These are phyloP conservation scores for Saitoella complicata DNA, from an alignment of 805 yeast genomes.

Conservation along the genomic window DNA sequence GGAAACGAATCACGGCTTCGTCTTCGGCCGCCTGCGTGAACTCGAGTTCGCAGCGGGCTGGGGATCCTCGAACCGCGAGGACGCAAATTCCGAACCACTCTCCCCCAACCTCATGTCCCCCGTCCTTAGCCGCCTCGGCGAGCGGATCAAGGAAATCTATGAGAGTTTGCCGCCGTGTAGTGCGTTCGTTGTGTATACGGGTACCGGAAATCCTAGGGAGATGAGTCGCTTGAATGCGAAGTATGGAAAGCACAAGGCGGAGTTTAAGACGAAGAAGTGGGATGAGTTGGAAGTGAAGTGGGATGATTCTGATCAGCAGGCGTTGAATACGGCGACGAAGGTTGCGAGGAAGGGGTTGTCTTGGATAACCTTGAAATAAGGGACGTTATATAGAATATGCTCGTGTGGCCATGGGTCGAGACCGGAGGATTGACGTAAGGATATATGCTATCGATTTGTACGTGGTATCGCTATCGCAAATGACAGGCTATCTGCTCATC, in stretches of 20 bases:
- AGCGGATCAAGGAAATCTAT: conserved; percentile 34
- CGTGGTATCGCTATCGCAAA: background rate
- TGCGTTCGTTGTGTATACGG: conserved; percentile 43
- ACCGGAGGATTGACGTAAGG: too few species aligned
- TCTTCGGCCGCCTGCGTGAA: conserved; percentile 42
- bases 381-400: background rate
- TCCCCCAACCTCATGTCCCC: background rate
- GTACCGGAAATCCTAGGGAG: conserved; percentile 42
- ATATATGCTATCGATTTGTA: background rate
- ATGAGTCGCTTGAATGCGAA: conserved; percentile 13
- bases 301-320: conserved; percentile 33
- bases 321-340: conserved; percentile 31
- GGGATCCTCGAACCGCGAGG: conserved; percentile 6
- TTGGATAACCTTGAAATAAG: conserved; percentile 33
- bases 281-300: conserved; percentile 32
- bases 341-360: conserved; percentile 46
- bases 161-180: conserved; percentile 40
- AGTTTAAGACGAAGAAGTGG: conserved; percentile 29
- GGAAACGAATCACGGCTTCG: conserved; percentile 29
- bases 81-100: background rate
- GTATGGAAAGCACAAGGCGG: conserved; percentile 23
- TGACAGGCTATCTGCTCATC: background rate
- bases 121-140: conserved; percentile 25
- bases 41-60: conserved; percentile 32
- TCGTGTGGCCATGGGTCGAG: too few species aligned